Evolutionary conservation across 2,329 filamentous ascomycete genomes (phyloP).

Genomic region (Diaporthe capsici): DNA sequence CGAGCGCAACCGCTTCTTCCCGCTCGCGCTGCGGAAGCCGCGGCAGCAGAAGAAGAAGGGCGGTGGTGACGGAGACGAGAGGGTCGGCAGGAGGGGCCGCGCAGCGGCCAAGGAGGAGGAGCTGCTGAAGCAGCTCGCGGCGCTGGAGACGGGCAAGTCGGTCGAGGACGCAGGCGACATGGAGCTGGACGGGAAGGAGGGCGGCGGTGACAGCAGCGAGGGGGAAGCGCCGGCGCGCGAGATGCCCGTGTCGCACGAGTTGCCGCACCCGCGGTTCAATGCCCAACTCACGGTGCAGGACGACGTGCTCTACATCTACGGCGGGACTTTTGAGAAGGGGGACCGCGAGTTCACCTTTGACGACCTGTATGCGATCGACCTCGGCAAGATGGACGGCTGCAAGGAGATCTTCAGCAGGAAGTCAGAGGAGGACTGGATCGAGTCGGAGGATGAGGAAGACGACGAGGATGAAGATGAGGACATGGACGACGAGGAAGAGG

Average conservation of each 20-base stretch:
- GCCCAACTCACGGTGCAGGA: constrained; percentile 91
- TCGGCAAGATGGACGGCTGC: constrained; percentile 95
- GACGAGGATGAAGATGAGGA: constrained; percentile 74
- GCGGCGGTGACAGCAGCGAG: constrained; percentile 55
- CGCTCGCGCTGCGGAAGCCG: constrained; percentile 81
- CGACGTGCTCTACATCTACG: constrained; percentile 93
- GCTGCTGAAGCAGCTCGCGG: constrained; percentile 86
- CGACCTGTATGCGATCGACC: constrained; percentile 91
- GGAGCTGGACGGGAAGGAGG: constrained; percentile 62
- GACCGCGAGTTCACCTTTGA: constrained; percentile 97
- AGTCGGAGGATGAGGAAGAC: constrained; percentile 71
- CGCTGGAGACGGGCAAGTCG: constrained; percentile 81
- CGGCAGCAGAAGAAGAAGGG: constrained; percentile 74
- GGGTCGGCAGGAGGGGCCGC: constrained; percentile 76
- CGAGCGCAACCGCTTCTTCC: constrained; percentile 95
- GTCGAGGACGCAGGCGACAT: constrained; percentile 67
- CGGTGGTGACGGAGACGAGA: constrained; percentile 58
- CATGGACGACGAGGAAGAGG: constrained; percentile 67
- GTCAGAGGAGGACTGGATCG: constrained; percentile 82
- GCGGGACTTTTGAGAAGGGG: constrained; percentile 94
- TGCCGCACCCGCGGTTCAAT: constrained; percentile 93
- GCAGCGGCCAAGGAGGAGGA: constrained; percentile 94
- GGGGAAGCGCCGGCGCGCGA: constrained; percentile 72
- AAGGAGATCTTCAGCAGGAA: constrained; percentile 91
- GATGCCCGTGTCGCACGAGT: constrained; percentile 80